Base-by-base conservation (phyloP, 768 basidiomycete species). In the Mycena kentingensis region DNA sequence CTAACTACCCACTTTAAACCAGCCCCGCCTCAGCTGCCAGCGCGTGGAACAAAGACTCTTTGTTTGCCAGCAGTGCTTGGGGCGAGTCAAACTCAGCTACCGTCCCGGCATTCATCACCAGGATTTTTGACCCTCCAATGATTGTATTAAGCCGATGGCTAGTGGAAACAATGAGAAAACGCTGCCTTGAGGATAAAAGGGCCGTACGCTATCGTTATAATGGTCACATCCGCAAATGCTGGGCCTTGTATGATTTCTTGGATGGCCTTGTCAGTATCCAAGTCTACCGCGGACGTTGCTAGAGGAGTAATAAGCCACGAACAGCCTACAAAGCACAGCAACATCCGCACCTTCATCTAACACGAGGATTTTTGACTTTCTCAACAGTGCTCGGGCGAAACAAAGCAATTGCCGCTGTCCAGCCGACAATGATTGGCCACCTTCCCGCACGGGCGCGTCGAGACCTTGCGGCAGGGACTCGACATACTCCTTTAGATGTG, bases 391-490 rank as follows among this genome's bases (percentile, higher is more conserved):
- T 46, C 93, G 72, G 1, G 94, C 89, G 63, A 97, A 93, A 66
- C 93, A 97, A 11, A 98, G 65, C 4, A 98, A 70, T 64, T 97
- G 95, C 32, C 88, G 71, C 66, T 97, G 94, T 5, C 95, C 95
- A 24, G 88, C 73, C 8, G 87, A 90, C 43, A 97, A 73, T 7
- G 93, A 93, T 21, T 82, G 80, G 0, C 92, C 93, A 8, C 85
- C 89, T 70, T 93, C 91, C 51, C 81, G 72, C 18, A 93, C 84
- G 3, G 77, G 72, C 1, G 89, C 82, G 65, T 93, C 91, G 6
- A 93, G 74, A 18, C 82, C 81, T 51, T 81, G 84, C 0, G 86
- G 73, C 3, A 90, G 70, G 16, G 67, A 75, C 54, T 89, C 83
- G 16, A 90, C 75, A 62, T 84, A 91, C 39, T 80, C 74, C 67